phyloP scores from a whole-genome alignment of 2,329 filamentous ascomycete genomes.

The Neonectria coccinea region DNA sequence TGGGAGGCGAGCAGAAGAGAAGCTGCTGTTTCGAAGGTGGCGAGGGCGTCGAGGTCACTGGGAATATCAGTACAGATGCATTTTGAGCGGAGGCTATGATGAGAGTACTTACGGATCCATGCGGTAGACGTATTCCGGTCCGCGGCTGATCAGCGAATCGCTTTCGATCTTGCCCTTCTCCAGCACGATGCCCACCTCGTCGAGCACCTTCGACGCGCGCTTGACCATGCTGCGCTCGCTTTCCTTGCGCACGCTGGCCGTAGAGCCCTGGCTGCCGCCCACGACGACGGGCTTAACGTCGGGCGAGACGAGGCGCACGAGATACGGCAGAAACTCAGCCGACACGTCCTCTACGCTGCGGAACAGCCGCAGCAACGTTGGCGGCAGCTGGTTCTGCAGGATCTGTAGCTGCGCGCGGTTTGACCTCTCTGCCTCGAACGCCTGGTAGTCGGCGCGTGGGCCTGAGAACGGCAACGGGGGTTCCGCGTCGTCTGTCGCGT shows the following conservation, averaged over 20 bases:
- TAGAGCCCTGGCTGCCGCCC: constrained; percentile 72
- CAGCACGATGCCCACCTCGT: constrained; percentile 83
- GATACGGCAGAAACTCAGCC: constrained; percentile 85
- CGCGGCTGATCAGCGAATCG: constrained; percentile 69
- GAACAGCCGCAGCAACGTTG: constrained; percentile 80
- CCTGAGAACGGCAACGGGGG: constrained; percentile 81
- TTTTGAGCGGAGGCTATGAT: not conserved
- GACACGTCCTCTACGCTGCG: constrained; percentile 82
- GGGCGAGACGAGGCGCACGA: constrained; percentile 85
- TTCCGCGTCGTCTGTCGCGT: constrained; percentile 58
- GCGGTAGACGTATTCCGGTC: constrained; percentile 84
- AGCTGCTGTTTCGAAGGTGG: constrained; percentile 77
- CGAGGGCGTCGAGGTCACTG: constrained; percentile 80
- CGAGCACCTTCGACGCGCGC: constrained; percentile 83
- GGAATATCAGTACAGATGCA: constrained; percentile 25
- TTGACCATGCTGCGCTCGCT: constrained; percentile 84
- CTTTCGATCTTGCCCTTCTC: constrained; percentile 84
- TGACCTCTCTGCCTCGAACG: constrained; percentile 82
- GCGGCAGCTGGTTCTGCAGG: constrained; percentile 78
- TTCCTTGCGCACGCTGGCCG: constrained; percentile 89
- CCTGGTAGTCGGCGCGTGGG: constrained; percentile 82
- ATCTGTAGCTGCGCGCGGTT: constrained; percentile 79
- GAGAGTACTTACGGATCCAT: constrained; percentile 84
- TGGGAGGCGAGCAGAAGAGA: constrained; percentile 67
- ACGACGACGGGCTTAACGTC: constrained; percentile 93